phyloP scores from a whole-genome alignment of 139 green algal species.

The Picochlorum costavermella region DNA sequence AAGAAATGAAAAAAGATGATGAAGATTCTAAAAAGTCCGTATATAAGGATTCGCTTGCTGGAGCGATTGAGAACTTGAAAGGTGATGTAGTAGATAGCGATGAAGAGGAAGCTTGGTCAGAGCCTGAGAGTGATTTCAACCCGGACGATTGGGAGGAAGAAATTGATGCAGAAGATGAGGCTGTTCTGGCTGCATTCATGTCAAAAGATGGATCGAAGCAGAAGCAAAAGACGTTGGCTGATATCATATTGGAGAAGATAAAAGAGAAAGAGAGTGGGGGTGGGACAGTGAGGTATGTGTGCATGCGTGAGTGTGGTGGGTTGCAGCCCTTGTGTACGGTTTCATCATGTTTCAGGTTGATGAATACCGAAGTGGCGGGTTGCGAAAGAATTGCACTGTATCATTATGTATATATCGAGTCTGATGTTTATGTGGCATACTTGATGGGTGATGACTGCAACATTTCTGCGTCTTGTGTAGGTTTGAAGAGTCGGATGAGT shows the following conservation, averaged over 20 bases:
- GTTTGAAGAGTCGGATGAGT: conserved; percentile 16
- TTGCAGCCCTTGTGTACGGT: conserved; percentile 2
- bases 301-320: not conserved
- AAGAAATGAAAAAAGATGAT: conserved; percentile 61
- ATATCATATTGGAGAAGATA: conserved; percentile 83
- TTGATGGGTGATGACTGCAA: not conserved
- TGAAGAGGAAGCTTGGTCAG: conserved; percentile 16
- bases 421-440: not conserved
- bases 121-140: conserved; percentile 16
- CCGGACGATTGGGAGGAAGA: conserved; percentile 21
- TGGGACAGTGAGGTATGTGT: not conserved
- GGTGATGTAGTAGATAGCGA: conserved; percentile 1
- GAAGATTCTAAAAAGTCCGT: conserved; percentile 11
- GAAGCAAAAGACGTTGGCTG: conserved; percentile 64
- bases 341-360: not conserved
- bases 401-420: not conserved
- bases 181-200: conserved; percentile 74
- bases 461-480: not conserved
- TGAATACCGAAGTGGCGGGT: conserved; percentile 4
- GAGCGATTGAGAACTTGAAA: conserved; percentile 2
- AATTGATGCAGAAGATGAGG: conserved; percentile 66
- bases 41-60: conserved; percentile 1
- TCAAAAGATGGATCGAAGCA: conserved; percentile 17
- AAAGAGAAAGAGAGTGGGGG: conserved; percentile 37
- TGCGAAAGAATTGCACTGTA: not conserved